phyloP scores from a whole-genome alignment of 2,329 filamentous ascomycete genomes.

The Botryotinia narcissicola region DNA sequence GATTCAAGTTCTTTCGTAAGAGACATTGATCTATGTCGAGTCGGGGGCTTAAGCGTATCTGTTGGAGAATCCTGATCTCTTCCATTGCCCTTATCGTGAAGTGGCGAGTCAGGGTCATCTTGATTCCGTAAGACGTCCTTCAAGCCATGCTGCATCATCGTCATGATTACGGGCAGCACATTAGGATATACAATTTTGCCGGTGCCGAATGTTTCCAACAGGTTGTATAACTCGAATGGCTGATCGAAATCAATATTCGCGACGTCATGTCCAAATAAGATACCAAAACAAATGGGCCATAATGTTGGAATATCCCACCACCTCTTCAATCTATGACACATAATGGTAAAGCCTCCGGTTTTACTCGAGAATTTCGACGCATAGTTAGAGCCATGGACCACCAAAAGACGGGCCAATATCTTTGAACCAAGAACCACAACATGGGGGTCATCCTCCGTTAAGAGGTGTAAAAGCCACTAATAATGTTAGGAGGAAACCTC shows the following conservation, averaged over 20 bases:
- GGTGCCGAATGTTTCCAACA: slow-evolving; percentile 71
- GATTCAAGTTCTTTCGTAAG: slow-evolving; percentile 57
- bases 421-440: slow-evolving; percentile 78
- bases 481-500: slow-evolving; percentile 37
- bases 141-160: slow-evolving; percentile 84
- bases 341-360: slow-evolving; percentile 81
- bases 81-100: slow-evolving; percentile 31
- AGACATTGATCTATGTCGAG: slow-evolving; percentile 59
- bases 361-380: slow-evolving; percentile 87
- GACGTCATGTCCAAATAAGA: slow-evolving; percentile 83
- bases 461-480: slow-evolving; percentile 86
- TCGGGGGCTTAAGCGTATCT: slow-evolving; percentile 19
- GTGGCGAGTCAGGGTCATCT: slow-evolving; percentile 57
- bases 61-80: slow-evolving; percentile 29
- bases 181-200: slow-evolving; percentile 72
- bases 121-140: slow-evolving; percentile 65
- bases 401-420: slow-evolving; percentile 78
- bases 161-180: slow-evolving; percentile 73
- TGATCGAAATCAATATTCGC: slow-evolving; percentile 69
- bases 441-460: slow-evolving; percentile 81
- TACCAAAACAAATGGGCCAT: slow-evolving; percentile 85
- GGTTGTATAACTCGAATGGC: slow-evolving; percentile 69
- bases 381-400: slow-evolving; percentile 78
- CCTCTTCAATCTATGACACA: slow-evolving; percentile 75
- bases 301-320: slow-evolving; percentile 86